These are phyloP conservation scores for Ophiostoma perfectum DNA, from an alignment of 2,329 filamentous ascomycete genomes.

Conservation along the genomic window DNA sequence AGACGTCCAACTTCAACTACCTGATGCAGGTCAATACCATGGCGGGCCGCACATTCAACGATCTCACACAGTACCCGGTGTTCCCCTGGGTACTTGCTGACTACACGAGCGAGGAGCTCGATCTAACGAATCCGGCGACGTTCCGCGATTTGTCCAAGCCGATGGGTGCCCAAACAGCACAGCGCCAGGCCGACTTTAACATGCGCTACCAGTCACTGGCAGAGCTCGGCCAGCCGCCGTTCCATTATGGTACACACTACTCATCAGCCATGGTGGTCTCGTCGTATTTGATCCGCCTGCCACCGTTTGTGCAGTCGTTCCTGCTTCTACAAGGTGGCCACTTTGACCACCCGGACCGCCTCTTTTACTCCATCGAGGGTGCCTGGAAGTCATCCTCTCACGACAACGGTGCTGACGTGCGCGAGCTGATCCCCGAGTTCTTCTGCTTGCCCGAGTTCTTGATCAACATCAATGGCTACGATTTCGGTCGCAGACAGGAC, in stretches of 20 bases:
- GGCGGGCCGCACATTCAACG: conserved; percentile 94
- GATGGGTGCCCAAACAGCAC: conserved; percentile 83
- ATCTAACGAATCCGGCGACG: conserved; percentile 73
- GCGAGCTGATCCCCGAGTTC: conserved; percentile 93
- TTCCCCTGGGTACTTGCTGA: conserved; percentile 97
- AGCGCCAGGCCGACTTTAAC: conserved; percentile 70
- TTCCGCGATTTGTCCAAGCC: conserved; percentile 92
- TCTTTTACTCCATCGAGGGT: conserved; percentile 89
- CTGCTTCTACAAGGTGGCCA: conserved; percentile 89
- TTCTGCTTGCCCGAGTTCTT: conserved; percentile 95
- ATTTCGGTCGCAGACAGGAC: conserved; percentile 81
- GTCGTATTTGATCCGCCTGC: conserved; percentile 88
- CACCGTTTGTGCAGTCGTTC: conserved; percentile 94
- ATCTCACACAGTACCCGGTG: conserved; percentile 94
- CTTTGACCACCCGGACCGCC: conserved; percentile 90
- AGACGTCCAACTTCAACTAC: conserved; percentile 98
- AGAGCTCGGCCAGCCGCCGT: conserved; percentile 88
- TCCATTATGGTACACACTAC: conserved; percentile 98
- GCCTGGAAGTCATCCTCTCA: conserved; percentile 87
- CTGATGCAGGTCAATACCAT: conserved; percentile 98
- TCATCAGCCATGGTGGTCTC: conserved; percentile 98
- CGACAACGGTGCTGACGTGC: conserved; percentile 87
- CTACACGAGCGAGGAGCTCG: conserved; percentile 88
- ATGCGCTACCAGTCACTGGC: conserved; percentile 82
- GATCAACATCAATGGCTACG: conserved; percentile 88